Base-by-base conservation (phyloP, 2,329 filamentous ascomycete species). In the Penicillium sp. region DNA sequence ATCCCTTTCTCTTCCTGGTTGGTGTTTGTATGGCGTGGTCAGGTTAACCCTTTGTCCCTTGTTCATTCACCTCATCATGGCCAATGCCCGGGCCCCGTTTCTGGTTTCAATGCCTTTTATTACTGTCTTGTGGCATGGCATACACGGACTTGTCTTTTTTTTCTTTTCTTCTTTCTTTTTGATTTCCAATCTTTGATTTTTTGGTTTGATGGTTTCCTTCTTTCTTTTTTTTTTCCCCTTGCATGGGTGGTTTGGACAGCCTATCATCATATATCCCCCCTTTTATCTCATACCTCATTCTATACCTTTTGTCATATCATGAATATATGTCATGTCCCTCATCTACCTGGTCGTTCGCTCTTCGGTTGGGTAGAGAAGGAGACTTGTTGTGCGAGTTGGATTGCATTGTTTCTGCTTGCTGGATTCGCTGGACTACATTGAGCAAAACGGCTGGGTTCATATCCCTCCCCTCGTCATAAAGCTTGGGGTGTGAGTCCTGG, bases 171-270 rank as follows among this genome's bases (percentile, higher is more conserved):
- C 6, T 26, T 53, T 40, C 11, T 37, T 25, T 52, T 52, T 7
- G n/a, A 43, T 25, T 22, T 19, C 6, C 13, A 4, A 30, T 30
- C 8, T 30, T 30, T 5, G 8, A 8, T 22, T 51, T 51, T 51
- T 28, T n/a, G 30, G 30, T 3, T 33, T 22, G 19, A 22, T 22
- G 19, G 19, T 11, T 10, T 26, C 3, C 26, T n/a, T 42, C 6
- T 26, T 53, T 40, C 11, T 37, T 25, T 52, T 40, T 22, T 37
- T 22, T 13, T 51, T 51, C 35, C n/a, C 4, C 22, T 42, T 53
- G 51, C 51, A 53, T 53, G 51, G 51, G 38, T 53, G 37, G 51
- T 53, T 53, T 53, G 51, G 30, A 53, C 51, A 37, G 51, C 51
- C 51, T 53, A 38, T 53, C 51, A 53, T 37, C 51, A 53, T 26